These are phyloP conservation scores for Ceratocystiopsis brevicomis DNA, from an alignment of 2,329 filamentous ascomycete genomes.

Conservation along the genomic window DNA sequence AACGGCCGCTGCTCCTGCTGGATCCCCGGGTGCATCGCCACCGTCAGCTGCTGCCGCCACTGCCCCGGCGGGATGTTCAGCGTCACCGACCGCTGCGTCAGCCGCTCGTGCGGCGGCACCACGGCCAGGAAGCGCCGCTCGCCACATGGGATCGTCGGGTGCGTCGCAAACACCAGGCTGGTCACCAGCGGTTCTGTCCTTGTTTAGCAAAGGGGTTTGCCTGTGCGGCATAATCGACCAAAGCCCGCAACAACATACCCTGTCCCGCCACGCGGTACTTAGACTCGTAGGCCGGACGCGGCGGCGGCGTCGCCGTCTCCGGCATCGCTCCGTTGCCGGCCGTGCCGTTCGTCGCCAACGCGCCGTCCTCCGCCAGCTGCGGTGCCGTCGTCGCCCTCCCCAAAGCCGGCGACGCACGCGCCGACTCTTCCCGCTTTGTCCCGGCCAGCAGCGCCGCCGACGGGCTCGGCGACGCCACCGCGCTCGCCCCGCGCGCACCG, in stretches of 20 bases:
- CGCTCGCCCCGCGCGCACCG: conserved; percentile 4
- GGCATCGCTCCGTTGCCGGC: conserved; percentile 5
- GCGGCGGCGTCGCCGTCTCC: conserved; percentile 14
- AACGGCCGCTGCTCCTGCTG: conserved; percentile 46
- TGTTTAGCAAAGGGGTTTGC: conserved; percentile 16
- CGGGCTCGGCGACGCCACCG: conserved; percentile 22
- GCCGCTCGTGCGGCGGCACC: conserved; percentile 44
- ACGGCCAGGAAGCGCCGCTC: conserved; percentile 42
- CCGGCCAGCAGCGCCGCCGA: conserved; percentile 13
- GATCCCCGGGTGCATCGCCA: conserved; percentile 42
- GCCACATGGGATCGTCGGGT: conserved; percentile 42
- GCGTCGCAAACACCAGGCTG: conserved; percentile 45
- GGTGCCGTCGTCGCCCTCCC: not conserved
- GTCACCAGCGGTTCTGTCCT: conserved; percentile 46
- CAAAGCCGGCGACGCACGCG: conserved; percentile 17
- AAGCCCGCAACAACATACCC: conserved; percentile 16
- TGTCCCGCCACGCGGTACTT: conserved; percentile 22
- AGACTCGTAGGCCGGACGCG: conserved; percentile 15
- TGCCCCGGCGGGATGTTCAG: conserved; percentile 49
- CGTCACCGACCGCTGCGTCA: conserved; percentile 53
- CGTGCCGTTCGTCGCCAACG: not conserved
- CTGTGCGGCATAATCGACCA: too few relatives aligned
- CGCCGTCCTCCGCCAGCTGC: not conserved
- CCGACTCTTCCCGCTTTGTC: conserved; percentile 18
- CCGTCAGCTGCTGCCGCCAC: conserved; percentile 51